These are phyloP conservation scores for Leccinum fallax DNA, from an alignment of 1,284 basidiomycete genomes.

Conservation along the genomic window DNA sequence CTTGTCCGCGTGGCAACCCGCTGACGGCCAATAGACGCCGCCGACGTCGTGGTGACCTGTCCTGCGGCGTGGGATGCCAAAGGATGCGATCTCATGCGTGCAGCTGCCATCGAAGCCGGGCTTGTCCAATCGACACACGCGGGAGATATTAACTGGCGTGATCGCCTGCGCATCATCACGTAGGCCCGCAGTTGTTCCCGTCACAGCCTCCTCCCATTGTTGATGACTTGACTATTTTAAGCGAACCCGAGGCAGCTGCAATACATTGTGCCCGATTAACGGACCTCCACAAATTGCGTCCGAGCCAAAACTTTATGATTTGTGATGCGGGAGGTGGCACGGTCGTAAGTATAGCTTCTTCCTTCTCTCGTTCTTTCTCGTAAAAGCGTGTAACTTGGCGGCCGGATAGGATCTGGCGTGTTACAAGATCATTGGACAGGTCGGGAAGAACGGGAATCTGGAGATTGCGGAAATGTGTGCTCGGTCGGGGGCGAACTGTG, in stretches of 20 bases:
- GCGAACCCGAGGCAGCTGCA: constrained; percentile 83
- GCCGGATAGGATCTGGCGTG: constrained; percentile 59
- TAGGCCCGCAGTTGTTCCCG: constrained; percentile 30
- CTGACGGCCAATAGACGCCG: constrained; percentile 53
- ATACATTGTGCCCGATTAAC: constrained; percentile 81
- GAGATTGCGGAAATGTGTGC: constrained; percentile 87
- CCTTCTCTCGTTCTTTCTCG: not conserved
- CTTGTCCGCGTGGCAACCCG: not conserved
- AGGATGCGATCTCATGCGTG: constrained; percentile 80
- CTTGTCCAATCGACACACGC: constrained; percentile 70
- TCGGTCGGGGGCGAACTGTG: constrained; percentile 79
- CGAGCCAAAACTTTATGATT: constrained; percentile 79
- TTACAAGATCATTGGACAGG: constrained; percentile 79
- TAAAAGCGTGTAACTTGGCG: constrained; percentile 12
- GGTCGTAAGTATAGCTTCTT: constrained; percentile 47
- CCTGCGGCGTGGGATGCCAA: constrained; percentile 85
- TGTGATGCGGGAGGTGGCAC: constrained; percentile 84
- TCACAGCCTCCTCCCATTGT: constrained; percentile 2
- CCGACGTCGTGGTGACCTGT: constrained; percentile 79
- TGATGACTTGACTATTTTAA: constrained; percentile 27
- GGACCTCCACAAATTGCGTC: constrained; percentile 70
- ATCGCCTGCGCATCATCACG: constrained; percentile 79
- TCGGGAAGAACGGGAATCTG: constrained; percentile 67
- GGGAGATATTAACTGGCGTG: constrained; percentile 75
- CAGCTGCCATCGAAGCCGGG: constrained; percentile 75